These are phyloP conservation scores for Suillus fuscotomentosus DNA, from an alignment of 768 basidiomycete genomes.

Conservation along the genomic window DNA sequence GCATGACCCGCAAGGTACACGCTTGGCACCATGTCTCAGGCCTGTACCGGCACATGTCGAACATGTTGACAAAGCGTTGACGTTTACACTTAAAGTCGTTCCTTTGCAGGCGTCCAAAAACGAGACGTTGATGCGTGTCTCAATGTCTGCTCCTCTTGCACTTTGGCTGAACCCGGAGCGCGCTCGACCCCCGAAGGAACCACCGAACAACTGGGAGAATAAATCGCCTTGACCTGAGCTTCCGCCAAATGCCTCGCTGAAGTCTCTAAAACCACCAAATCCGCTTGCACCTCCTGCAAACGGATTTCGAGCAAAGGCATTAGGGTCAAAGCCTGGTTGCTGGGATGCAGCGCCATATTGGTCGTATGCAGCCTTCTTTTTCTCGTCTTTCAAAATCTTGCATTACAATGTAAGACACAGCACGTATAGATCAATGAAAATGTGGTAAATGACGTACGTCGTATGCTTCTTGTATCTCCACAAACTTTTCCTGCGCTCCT, in stretches of 20 bases:
- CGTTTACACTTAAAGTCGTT: constrained; percentile 66
- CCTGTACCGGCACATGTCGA: constrained; percentile 82
- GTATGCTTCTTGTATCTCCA: constrained; percentile 97
- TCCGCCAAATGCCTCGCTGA: constrained; percentile 58
- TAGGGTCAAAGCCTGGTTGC: constrained; percentile 91
- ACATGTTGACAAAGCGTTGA: constrained; percentile 84
- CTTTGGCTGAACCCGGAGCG: constrained; percentile 43
- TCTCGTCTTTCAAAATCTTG: constrained; percentile 91
- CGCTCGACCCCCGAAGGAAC: constrained; percentile 50
- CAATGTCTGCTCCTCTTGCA: constrained; percentile 76
- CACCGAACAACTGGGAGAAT: constrained; percentile 85
- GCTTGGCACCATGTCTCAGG: constrained; percentile 82
- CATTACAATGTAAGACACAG: constrained; percentile 19
- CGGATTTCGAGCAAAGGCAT: constrained; percentile 64
- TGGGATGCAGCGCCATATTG: constrained; percentile 91
- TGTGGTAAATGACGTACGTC: constrained; percentile 58
- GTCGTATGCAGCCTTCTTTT: constrained; percentile 89
- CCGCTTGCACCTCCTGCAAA: constrained; percentile 52
- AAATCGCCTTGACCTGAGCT: constrained; percentile 54
- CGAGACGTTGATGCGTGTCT: constrained; percentile 67
- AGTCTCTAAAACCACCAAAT: constrained; percentile 74
- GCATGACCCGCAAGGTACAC: constrained; percentile 76
- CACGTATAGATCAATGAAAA: constrained; percentile 13
- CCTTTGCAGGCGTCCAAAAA: constrained; percentile 98
- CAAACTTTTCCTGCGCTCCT: constrained; percentile 85